Evolutionary conservation across 192 early-diverging fungal species (phyloP), one percentile per base, ranked within the genome.

Genomic region (Linnemannia exigua): DNA sequence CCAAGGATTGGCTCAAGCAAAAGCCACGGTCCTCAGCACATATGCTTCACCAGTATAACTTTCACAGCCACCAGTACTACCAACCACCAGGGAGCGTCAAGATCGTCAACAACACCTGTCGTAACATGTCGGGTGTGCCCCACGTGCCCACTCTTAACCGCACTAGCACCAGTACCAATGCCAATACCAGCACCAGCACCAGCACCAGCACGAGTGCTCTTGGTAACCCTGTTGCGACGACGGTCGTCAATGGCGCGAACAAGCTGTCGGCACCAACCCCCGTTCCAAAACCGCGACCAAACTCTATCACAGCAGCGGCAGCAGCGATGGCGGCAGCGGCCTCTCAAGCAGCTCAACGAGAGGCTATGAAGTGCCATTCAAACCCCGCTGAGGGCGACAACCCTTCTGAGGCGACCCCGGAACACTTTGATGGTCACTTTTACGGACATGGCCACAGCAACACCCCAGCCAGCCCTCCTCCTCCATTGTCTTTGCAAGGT

Each of bases 1-100:
- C 77, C 28, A 85, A 79, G 35, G 83, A 85, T 11, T 85, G 83
- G 83, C 72, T 85, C 22, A 85, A 85, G 28, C 83, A 85, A 48
- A 85, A 85, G 36, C 83, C 83, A 9, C 28, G 83, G 25, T 85
- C 83, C 2, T 71, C 83, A 9, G 44, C 76, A 33, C 77, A 75
- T 50, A 37, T 85, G 77, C 75, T 85, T 5, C 77, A 85, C 58
- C 83, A 79, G n/a, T 79, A 85, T 74, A 85, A 79, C 61, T 79
- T 79, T 58, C 81, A 83, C 20, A 63, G 37, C 48, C 72, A 75
- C 16, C 76, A 79, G 22, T 79, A 79, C 20, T 84, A 84, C 63
- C 66, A 74, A 48, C 37, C 82, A 15, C 67, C 76, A 25, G 72
- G 82, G 7, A 72, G 37, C 47, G 61, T 67, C 38, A 71, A 50